Base-by-base conservation (phyloP, 371 early-diverging fungal genomes). In the Mucor lusitanicus region DNA sequence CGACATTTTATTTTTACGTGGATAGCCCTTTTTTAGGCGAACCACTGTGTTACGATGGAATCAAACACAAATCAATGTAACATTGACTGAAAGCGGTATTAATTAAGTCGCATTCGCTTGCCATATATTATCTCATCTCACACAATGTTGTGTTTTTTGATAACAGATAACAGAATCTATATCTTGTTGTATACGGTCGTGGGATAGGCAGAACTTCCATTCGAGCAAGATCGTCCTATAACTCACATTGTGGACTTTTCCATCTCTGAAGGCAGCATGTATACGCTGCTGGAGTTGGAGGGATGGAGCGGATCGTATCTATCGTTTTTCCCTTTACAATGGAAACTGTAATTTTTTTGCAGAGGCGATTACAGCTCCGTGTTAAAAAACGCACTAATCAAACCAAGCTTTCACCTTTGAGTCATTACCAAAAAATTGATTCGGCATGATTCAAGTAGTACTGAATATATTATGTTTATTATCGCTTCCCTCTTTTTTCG, bases 361-460 rank as follows among this genome's bases (percentile, higher is more conserved):
- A 50, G 9, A 50, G 23, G 12, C 21, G 50, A 25, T 50, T 50
- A 2, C 21, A 50, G 21, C 50, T 25, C 50, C 50, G 50, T 50
- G 23, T 50, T 8, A 50, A 61, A 21, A 40, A 59, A 42, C 17
- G 25, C 37, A 59, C 59, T 59, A 59, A 61, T 61, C 61, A 61
- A 61, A 61, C 32, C 23, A 28, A 46, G 28, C 13, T 9, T 61
- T 27, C 27, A 19, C 46, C 5, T 19, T 61, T 61, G 61, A 61
- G 61, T 61, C 61, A 46, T 61, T 61, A 0, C 12, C 23, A 61
- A 30, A 44, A 19, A 27, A 28, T 25, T 59, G 42, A 59, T 59
- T 59, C 59, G 59, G 59, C 46, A 61, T 61, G 61, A 46, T 46
- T 30, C 56, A 44, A 46, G 61, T 61, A 12, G 40, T 46, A 44